Conservation (phyloP, 208 protist genomes). For the Leishmania braziliensis region DNA sequence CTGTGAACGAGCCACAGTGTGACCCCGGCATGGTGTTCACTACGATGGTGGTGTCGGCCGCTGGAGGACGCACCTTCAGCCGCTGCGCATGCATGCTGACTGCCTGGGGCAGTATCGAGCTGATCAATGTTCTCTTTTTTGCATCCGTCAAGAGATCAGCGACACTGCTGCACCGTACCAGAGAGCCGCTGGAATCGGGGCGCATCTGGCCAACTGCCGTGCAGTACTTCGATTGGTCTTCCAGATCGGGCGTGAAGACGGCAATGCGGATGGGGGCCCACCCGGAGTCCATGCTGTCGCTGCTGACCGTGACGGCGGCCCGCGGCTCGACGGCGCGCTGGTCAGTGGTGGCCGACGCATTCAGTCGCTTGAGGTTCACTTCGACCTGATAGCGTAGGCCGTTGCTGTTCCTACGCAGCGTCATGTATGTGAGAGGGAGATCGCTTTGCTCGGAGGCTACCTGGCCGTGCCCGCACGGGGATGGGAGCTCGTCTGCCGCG, state of each 20-base stretch:
- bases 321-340: slow-evolving; percentile 12
- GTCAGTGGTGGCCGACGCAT: not conserved
- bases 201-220: slow-evolving; percentile 29
- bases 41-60: slow-evolving; percentile 9
- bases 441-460: slow-evolving; percentile 11
- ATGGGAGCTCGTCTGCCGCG: not conserved
- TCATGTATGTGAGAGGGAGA: slow-evolving; percentile 24
- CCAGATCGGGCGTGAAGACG: slow-evolving; percentile 42
- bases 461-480: slow-evolving; percentile 20
- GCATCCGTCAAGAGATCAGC: slow-evolving; percentile 41
- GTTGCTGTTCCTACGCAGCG: not conserved
- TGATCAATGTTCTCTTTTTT: slow-evolving; percentile 33
- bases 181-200: slow-evolving; percentile 34
- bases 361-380: not conserved
- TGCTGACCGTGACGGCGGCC: not conserved
- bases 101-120: slow-evolving; percentile 43
- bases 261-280: slow-evolving; percentile 60
- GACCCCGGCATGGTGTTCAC: slow-evolving; percentile 14
- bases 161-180: slow-evolving; percentile 17
- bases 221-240: slow-evolving; percentile 50
- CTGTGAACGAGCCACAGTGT: slow-evolving; percentile 30
- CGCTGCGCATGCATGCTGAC: slow-evolving; percentile 49
- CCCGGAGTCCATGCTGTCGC: not conserved
- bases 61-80: slow-evolving; percentile 38
- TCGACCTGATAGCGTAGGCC: slow-evolving; percentile 5